Base-by-base conservation (phyloP, 257 asterid species). In the Coffea canephora region DNA sequence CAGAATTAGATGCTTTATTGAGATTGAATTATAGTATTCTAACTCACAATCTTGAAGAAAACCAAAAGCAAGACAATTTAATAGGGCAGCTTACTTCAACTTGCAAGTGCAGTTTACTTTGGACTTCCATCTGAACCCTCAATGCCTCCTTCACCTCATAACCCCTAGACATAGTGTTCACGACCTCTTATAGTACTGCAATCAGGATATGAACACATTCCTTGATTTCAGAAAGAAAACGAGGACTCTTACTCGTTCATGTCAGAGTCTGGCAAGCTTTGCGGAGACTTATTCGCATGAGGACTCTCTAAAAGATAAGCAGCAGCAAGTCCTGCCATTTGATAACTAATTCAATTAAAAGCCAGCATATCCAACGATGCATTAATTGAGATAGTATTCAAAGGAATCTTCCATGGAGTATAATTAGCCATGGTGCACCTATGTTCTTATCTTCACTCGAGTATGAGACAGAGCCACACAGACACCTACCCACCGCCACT, bases 121-220 rank as follows among this genome's bases (percentile, higher is more conserved):
- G 94, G 80, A 93, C 98, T 89, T 93, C 98, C 98, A 93, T 93
- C 77, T 93, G 98, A 72, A 92, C 97, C 88, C 98, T 87, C 80
- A 93, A 81, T 45, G 98, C 98, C 89, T 93, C 98, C 90, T 93
- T 91, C 65, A 93, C 97, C 87, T 89, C 97, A 84, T 88, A 90
- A 79, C 97, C 98, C 91, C 98, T 93, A 77, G 8, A 71, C 70
- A 83, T 82, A 76, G 82, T 76, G 80, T 76, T 36, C 77, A 77
- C 62, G 54, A 62, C 72, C 77, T 75, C n/a, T 76, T 69, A 45
- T 73, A 43, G 16, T 36, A 69, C 13, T 50, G 36, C 45, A 15
- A 71, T 21, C 74, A 71, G 75, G 43, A 49, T 73, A 77, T 55
- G 78, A 23, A 78, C 31, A 73, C 43, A 75, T 34, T 55, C 69